Base-by-base conservation (phyloP, 768 basidiomycete species). In the Solioccasus polychromus region DNA sequence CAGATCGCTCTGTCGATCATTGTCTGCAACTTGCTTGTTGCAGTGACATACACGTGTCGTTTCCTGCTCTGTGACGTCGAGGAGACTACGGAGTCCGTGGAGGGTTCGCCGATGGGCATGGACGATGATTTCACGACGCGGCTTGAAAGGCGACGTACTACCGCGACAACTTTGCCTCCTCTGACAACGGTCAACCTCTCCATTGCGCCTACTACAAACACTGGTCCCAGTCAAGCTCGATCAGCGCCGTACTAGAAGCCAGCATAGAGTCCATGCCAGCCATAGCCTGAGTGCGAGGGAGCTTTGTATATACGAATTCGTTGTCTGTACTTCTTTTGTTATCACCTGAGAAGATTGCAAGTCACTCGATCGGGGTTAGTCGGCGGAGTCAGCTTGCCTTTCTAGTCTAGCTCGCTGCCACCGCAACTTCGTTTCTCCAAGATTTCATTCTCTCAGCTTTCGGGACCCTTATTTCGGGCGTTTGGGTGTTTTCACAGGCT, bases 371-470 rank as follows among this genome's bases (percentile, higher is more conserved):
- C n/a, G n/a, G n/a, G n/a, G n/a, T n/a, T n/a, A n/a, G n/a, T n/a
- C n/a, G n/a, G n/a, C n/a, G n/a, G n/a, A n/a, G n/a, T n/a, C n/a
- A n/a, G n/a, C n/a, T 26, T 26, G 26, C 26, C 26, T 11, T 26
- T 6, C 7, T 6, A 6, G 26, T 26, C 11, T 11, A 26, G n/a
- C 26, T 26, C 11, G 11, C 26, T 11, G 26, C 11, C 26, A 26
- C 11, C 11, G 3, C 12, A 30, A 12, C 39, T 3, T 4, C 35
- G 17, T 9, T 24, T 20, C 11, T 41, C 26, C 56, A 60, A 46
- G 30, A 59, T 62, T 55, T 42, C 36, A 5, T 40, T 42, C 31
- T 28, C 59, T 35, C 48, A 40, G 18, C 45, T 37, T 22, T 42
- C 25, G 17, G 26, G 38, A 31, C 26, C 19, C 18, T 30, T 53